Conservation (phyloP, 202 grass and related monocot species). For the Eragrostis tef region DNA sequence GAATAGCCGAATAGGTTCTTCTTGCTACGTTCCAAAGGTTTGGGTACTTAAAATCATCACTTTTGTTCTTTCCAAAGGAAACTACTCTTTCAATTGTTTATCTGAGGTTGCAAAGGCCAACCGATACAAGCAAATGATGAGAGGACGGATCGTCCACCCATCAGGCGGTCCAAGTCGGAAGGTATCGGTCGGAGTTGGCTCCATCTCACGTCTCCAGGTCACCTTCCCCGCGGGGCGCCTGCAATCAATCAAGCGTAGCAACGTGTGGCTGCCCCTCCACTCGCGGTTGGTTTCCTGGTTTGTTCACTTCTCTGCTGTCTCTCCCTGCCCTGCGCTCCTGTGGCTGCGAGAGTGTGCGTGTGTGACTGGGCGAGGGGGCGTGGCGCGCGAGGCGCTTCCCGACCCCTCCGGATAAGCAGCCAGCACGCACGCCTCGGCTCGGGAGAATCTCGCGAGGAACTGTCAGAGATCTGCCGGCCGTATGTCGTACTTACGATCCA, state of each 20-base stretch:
- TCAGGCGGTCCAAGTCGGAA: slow-evolving; percentile 6
- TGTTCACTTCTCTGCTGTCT: neutral
- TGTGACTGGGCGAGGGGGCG: neutral
- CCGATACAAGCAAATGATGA: slow-evolving; percentile 11
- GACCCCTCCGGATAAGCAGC: slow-evolving; percentile 25
- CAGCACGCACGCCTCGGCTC: slow-evolving; percentile 25
- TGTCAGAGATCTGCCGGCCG: slow-evolving; percentile 19
- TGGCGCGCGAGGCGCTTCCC: neutral
- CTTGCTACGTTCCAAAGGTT: neutral
- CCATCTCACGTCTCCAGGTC: slow-evolving; percentile 21
- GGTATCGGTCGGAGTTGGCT: neutral
- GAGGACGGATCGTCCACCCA: neutral
- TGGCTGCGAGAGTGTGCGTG: slow-evolving; percentile 20
- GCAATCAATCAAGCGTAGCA: slow-evolving; percentile 1
- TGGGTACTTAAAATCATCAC: no score
- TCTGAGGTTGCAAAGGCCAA: slow-evolving; percentile 26
- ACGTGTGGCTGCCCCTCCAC: slow-evolving; percentile 24
- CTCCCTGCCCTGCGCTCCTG: neutral
- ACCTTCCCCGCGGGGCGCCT: slow-evolving; percentile 14
- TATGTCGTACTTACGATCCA: slow-evolving; percentile 5
- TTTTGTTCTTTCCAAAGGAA: neutral
- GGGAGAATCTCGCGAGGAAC: slow-evolving; percentile 1
- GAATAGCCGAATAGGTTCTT: no score
- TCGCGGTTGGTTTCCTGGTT: neutral
- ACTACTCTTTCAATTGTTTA: neutral